These are phyloP conservation scores for Laguncularia racemosa DNA, from an alignment of 345 rosid species.

Conservation along the genomic window DNA sequence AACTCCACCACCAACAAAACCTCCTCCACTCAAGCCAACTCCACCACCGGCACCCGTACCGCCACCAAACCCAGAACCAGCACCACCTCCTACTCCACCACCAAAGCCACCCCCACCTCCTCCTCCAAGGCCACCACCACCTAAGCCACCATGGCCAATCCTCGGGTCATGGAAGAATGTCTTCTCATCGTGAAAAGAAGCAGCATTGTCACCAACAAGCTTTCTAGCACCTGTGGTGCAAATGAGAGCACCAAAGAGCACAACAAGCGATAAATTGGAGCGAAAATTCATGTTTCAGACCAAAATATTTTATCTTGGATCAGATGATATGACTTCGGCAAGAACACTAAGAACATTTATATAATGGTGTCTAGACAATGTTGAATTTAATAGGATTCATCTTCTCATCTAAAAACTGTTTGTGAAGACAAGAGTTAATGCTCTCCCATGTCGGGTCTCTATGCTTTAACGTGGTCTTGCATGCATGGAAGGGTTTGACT, in stretches of 20 bases:
- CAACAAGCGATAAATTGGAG: not conserved
- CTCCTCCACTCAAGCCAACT: not conserved
- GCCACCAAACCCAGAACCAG: not conserved
- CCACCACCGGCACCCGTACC: slow-evolving; percentile 8
- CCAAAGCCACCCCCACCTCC: slow-evolving; percentile 1
- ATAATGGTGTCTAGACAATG: no score
- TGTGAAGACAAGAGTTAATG: no score
- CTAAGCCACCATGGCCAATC: not conserved
- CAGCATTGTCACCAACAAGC: not conserved
- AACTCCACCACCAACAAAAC: not conserved
- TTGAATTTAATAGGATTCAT: no score
- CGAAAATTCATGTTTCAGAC: no score
- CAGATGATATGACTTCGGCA: no score
- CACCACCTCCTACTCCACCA: not conserved
- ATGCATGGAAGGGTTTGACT: no score
- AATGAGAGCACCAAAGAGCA: slow-evolving; percentile 3
- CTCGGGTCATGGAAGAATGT: no score
- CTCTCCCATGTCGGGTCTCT: no score
- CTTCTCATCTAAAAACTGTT: no score
- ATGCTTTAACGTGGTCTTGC: no score
- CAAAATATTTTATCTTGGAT: no score
- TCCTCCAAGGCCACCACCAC: not conserved
- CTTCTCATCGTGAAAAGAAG: not conserved
- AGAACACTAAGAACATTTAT: no score
- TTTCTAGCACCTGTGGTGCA: not conserved